Evolutionary conservation across 2,329 filamentous ascomycete genomes (phyloP).

Genomic region (Fusarium sp.): DNA sequence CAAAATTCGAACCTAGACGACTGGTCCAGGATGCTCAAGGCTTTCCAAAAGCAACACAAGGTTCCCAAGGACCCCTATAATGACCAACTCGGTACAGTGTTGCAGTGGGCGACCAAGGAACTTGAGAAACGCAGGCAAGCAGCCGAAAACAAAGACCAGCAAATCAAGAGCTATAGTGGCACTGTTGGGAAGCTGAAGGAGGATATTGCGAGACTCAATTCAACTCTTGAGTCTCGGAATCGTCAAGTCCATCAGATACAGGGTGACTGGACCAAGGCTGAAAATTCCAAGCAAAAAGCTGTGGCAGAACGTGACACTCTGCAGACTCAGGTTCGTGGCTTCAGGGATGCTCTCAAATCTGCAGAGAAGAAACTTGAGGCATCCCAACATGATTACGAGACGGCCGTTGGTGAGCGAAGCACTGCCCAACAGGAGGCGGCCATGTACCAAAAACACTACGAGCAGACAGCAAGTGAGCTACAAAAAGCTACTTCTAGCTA

Average conservation of each 20-base stretch:
- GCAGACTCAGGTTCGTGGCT: background rate
- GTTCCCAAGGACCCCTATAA: background rate
- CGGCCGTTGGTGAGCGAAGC: background rate
- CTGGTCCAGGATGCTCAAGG: background rate
- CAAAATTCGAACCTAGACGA: background rate
- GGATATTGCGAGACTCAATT: slow-evolving; percentile 1
- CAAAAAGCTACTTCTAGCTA: background rate
- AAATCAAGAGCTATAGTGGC: background rate
- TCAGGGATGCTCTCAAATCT: background rate
- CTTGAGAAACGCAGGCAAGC: background rate
- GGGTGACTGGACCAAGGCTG: slow-evolving; percentile 1
- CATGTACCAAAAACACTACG: background rate
- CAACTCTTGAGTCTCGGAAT: background rate
- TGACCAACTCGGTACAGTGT: background rate
- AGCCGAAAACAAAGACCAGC: background rate
- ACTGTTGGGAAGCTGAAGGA: background rate
- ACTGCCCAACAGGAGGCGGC: background rate
- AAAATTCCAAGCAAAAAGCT: background rate
- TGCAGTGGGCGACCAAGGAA: slow-evolving; percentile 1
- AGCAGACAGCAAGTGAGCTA: background rate
- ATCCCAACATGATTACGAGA: background rate
- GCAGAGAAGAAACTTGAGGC: background rate
- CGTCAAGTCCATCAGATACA: background rate
- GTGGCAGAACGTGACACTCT: background rate
- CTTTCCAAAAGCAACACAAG: slow-evolving; percentile 4